Evolutionary conservation across 331 rosid genomes (phyloP).

Genomic region (Acacia concinna): DNA sequence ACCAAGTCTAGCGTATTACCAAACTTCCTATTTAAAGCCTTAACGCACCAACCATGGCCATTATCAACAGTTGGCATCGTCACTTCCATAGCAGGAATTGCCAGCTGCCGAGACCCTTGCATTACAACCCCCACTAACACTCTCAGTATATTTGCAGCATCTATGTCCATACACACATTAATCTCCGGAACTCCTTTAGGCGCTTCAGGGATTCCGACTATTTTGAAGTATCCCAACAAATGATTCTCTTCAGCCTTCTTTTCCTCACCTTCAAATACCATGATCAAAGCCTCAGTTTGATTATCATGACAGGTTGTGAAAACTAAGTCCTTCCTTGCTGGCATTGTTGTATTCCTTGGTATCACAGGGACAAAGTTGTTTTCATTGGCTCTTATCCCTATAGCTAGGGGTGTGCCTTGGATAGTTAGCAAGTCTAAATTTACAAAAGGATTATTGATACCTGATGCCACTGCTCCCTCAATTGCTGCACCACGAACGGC

Average conservation of each 20-base stretch:
- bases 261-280: constrained; percentile 81
- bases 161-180: constrained; percentile 74
- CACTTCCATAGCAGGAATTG: constrained; percentile 65
- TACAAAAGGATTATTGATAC: constrained; percentile 73
- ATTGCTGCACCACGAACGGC: constrained; percentile 84
- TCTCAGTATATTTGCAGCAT: constrained; percentile 58
- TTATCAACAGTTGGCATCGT: constrained; percentile 82
- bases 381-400: constrained; percentile 76
- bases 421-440: constrained; percentile 71
- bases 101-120: constrained; percentile 53
- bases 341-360: constrained; percentile 72
- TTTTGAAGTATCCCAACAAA: constrained; percentile 76
- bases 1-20: constrained; percentile 66
- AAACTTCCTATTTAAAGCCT: constrained; percentile 55
- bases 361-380: constrained; percentile 63
- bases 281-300: constrained; percentile 69
- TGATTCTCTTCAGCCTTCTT: constrained; percentile 62
- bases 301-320: constrained; percentile 77
- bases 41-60: constrained; percentile 79
- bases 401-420: constrained; percentile 77
- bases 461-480: constrained; percentile 91
- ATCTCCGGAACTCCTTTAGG: constrained; percentile 69
- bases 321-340: constrained; percentile 65
- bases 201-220: constrained; percentile 70
- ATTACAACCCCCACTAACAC: constrained; percentile 61